These are phyloP conservation scores for Nemania sp. DNA, from an alignment of 2,329 filamentous ascomycete genomes.

Conservation along the genomic window DNA sequence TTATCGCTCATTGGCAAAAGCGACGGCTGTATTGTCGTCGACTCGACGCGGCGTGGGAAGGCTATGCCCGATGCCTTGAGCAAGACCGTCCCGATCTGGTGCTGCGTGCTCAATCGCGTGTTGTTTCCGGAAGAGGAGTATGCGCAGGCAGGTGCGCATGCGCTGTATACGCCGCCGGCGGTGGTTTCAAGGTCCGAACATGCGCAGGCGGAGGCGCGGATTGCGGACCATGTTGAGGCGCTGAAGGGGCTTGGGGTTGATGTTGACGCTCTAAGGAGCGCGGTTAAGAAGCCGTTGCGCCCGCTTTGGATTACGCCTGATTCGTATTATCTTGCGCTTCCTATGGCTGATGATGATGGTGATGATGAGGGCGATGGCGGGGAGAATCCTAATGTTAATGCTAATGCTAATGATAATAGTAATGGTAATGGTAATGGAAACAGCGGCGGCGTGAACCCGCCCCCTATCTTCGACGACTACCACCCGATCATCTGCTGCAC, in stretches of 20 bases:
- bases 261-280: conserved; percentile 54
- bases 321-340: no score
- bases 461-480: conserved; percentile 58
- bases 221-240: conserved; percentile 58
- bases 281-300: conserved; percentile 71
- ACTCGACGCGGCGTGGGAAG: conserved; percentile 91
- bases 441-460: no score
- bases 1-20: conserved; percentile 66
- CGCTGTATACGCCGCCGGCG: conserved; percentile 52
- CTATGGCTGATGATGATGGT: no score
- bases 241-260: conserved; percentile 63
- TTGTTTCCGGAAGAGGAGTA: conserved; percentile 64
- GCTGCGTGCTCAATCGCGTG: conserved; percentile 77
- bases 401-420: no score
- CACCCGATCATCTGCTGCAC: conserved; percentile 83
- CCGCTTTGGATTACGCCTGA: conserved; percentile 81
- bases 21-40: conserved; percentile 84
- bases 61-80: conserved; percentile 92
- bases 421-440: no score
- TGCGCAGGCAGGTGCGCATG: conserved; percentile 39
- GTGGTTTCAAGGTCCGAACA: conserved; percentile 76
- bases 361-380: no score
- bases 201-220: conserved; percentile 70
- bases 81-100: conserved; percentile 95
- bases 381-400: no score